Evolutionary conservation across 1,284 basidiomycete species (phyloP).

Genomic region (Phellopilus nigrolimitatus): DNA sequence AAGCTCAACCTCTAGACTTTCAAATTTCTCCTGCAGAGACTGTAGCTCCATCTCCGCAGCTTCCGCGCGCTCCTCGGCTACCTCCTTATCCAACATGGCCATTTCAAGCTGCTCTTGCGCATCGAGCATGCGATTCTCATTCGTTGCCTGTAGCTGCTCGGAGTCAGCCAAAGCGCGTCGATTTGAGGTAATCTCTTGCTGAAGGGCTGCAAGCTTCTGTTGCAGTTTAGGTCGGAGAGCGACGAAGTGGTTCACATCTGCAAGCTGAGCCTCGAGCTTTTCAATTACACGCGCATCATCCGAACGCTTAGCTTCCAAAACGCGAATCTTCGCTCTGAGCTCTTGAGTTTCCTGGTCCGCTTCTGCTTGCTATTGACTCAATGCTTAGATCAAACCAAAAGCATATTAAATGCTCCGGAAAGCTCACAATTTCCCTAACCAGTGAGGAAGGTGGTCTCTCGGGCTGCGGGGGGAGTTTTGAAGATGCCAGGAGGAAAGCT

Average conservation of each 20-base stretch:
- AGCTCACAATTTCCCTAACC: conserved; percentile 14
- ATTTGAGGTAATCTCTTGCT: conserved; percentile 69
- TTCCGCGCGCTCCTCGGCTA: conserved; percentile 93
- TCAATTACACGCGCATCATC: conserved; percentile 84
- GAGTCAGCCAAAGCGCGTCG: conserved; percentile 66
- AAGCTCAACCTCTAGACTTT: conserved; percentile 83
- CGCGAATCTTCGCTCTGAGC: conserved; percentile 75
- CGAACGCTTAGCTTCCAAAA: conserved; percentile 81
- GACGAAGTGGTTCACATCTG: conserved; percentile 84
- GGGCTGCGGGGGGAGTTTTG: conserved; percentile 21
- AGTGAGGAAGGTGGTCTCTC: conserved; percentile 25
- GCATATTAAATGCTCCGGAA: not conserved
- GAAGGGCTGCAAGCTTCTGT: conserved; percentile 77
- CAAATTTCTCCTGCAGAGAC: conserved; percentile 70
- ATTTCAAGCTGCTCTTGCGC: conserved; percentile 90
- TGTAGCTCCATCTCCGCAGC: conserved; percentile 73
- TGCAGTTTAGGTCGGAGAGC: conserved; percentile 84
- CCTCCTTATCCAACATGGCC: conserved; percentile 92
- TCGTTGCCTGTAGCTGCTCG: conserved; percentile 57
- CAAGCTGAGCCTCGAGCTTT: conserved; percentile 79
- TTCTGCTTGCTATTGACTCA: conserved; percentile 6
- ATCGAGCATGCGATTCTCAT: conserved; percentile 61
- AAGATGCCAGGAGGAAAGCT: conserved; percentile 10
- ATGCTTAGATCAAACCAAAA: not conserved
- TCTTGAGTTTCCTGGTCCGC: conserved; percentile 69